Conservation (phyloP, 208 protist species). For the Phytomonas francai region DNA sequence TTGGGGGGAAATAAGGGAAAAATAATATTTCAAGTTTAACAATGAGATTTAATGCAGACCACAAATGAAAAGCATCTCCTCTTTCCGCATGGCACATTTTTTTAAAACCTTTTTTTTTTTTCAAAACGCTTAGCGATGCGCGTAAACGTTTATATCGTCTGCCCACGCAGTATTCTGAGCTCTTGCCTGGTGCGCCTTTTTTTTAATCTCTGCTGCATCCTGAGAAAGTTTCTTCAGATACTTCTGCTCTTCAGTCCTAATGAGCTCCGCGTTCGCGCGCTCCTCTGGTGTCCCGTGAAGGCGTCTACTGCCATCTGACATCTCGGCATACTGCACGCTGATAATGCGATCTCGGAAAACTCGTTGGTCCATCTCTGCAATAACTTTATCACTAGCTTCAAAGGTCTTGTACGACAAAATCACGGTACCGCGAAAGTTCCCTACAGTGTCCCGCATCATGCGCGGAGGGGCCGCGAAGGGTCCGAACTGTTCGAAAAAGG, state of each 20-base stretch:
- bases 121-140: background rate
- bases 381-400: conserved; percentile 49
- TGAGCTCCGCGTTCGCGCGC: conserved; percentile 62
- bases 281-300: conserved; percentile 69
- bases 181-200: conserved; percentile 28
- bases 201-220: conserved; percentile 32
- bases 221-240: conserved; percentile 50
- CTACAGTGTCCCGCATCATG: conserved; percentile 68
- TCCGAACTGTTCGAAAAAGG: conserved; percentile 78
- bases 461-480: conserved; percentile 72
- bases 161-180: conserved; percentile 62
- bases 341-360: conserved; percentile 62
- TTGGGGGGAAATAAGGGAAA: no score
- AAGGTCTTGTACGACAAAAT: conserved; percentile 81
- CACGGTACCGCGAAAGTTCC: conserved; percentile 67
- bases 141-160: conserved; percentile 25
- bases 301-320: conserved; percentile 76
- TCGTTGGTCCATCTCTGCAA: conserved; percentile 64
- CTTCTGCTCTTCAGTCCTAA: conserved; percentile 57
- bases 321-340: conserved; percentile 66
- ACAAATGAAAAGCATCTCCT: no score
- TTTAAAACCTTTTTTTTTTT: conserved; percentile 1
- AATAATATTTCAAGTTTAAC: no score
- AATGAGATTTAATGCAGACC: no score
- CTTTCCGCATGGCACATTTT: background rate